Evolutionary conservation across 2,329 filamentous ascomycete genomes (phyloP), one percentile per base, ranked within the genome.

Genomic region (Ramichloridium luteum): DNA sequence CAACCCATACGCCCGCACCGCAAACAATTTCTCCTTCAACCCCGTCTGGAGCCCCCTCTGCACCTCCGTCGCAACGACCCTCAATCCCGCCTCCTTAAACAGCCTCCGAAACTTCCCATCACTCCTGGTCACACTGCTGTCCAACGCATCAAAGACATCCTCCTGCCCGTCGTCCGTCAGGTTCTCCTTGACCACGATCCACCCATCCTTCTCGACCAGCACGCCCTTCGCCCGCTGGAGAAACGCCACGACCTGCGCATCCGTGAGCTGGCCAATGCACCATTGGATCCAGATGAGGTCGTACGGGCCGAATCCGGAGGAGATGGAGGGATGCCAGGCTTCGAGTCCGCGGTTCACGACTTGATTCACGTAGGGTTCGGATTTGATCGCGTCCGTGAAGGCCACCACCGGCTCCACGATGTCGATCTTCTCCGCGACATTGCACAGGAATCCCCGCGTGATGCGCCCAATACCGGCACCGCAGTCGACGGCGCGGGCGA

Each of bases 281-380:
- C 86, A 93, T 56, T 94, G 86, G 31, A 72, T 78, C 82, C 83
- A 93, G 38, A 94, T 74, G 27, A 93, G 55, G 51, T 86, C 79
- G 56, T 94, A 94, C 29, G 58, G 27, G 2, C 37, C 41, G 4
- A 25, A n/a, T n/a, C n/a, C n/a, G n/a, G n/a, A n/a, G 5, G 32
- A 33, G 11, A 34, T 25, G 5, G 56, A 49, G 0, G 54, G 54
- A 27, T 67, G 62, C 82, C 82, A 92, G 16, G 70, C 66, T 55
- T 93, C 78, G 1, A 93, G 60, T 0, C 83, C 82, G 2, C 77
- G 58, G 43, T 80, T 83, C 58, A 73, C 78, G 12, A 93, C 67
- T 13, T 66, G 59, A 2, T 79, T 79, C 1, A 72, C 54, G 25
- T 66, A 68, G 1, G 63, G 67, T 6, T 54, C 44, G 3, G 51